A percentile compares a stretch with the other conserved stretches of the same genome.
Conservation (phyloP, 305 asterid genomes). For the Fraxinus velutina region DNA sequence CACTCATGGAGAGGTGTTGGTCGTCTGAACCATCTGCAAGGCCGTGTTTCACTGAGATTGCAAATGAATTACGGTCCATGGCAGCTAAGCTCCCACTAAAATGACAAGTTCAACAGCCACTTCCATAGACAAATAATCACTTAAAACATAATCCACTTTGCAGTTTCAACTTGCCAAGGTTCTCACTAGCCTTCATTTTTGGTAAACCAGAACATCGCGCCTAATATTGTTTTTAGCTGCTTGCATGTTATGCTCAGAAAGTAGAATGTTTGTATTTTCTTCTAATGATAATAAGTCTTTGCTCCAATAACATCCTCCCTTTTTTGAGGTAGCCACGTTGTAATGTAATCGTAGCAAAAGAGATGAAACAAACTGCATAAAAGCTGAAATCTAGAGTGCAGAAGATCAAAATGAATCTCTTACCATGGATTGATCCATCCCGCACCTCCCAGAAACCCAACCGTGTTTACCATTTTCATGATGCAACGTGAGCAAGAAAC, state of each 20-base stretch:
- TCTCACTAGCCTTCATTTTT: not conserved
- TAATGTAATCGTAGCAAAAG: not conserved
- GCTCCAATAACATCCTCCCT: not conserved
- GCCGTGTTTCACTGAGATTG: constrained; percentile 77
- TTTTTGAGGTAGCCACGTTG: not conserved
- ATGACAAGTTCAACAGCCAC: constrained; percentile 41
- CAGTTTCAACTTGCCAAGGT: not conserved
- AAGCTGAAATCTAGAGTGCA: not conserved
- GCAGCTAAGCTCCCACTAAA: constrained; percentile 60
- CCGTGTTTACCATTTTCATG: not conserved
- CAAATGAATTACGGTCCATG: constrained; percentile 66
- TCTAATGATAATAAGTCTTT: not conserved
- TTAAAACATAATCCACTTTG: constrained; percentile 31
- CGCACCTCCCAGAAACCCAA: not conserved
- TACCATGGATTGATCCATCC: not conserved
- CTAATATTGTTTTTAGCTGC: not conserved
- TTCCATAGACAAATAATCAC: constrained; percentile 28
- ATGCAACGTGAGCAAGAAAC: not conserved
- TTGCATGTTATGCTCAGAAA: not conserved
- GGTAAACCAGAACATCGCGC: not conserved
- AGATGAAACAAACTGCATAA: not conserved
- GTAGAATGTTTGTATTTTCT: not conserved
- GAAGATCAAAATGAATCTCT: not conserved
- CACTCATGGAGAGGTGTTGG: constrained; percentile 95
- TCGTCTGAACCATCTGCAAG: constrained; percentile 82